A percentile compares a stretch with the other conserved stretches of the same genome.
These are phyloP conservation scores for Pseudoturritis turrita DNA, from an alignment of 345 rosid genomes.

Conservation along the genomic window DNA sequence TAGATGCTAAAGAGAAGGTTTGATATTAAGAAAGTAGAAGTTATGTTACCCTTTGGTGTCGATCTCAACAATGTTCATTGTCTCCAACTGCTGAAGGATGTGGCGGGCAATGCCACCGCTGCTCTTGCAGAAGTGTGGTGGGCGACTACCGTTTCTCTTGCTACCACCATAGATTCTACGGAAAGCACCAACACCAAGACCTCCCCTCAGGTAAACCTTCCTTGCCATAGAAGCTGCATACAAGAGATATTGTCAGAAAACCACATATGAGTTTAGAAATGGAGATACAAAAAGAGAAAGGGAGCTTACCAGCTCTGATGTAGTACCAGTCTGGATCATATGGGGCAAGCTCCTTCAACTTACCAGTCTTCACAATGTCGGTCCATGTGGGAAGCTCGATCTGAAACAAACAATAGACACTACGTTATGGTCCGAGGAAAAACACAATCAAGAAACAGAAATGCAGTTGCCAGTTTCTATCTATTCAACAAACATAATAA, in stretches of 20 bases:
- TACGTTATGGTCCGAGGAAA: not conserved
- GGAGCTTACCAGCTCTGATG: slow-evolving; percentile 58
- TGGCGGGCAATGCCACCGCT: slow-evolving; percentile 86
- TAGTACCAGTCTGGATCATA: slow-evolving; percentile 93
- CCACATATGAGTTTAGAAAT: not conserved
- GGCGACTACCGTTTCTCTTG: slow-evolving; percentile 83
- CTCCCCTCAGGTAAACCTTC: slow-evolving; percentile 81
- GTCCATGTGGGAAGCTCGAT: slow-evolving; percentile 91
- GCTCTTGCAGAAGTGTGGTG: slow-evolving; percentile 84
- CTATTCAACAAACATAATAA: not conserved
- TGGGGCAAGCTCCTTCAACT: slow-evolving; percentile 82
- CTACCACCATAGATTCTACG: slow-evolving; percentile 81
- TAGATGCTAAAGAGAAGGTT: not conserved
- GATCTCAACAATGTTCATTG: slow-evolving; percentile 58
- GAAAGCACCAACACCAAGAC: slow-evolving; percentile 90
- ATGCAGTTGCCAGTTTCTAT: not conserved
- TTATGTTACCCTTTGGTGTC: slow-evolving; percentile 55
- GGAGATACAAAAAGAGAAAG: not conserved
- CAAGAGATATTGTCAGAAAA: not conserved
- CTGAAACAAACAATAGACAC: slow-evolving; percentile 25
- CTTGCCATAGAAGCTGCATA: slow-evolving; percentile 85
- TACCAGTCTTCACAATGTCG: slow-evolving; percentile 81
- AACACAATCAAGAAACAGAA: no score
- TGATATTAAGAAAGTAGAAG: not conserved
- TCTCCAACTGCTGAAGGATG: slow-evolving; percentile 75